Evolutionary conservation across 148 eudicot genomes (phyloP).

Genomic region (Fagopyrum esculentum): DNA sequence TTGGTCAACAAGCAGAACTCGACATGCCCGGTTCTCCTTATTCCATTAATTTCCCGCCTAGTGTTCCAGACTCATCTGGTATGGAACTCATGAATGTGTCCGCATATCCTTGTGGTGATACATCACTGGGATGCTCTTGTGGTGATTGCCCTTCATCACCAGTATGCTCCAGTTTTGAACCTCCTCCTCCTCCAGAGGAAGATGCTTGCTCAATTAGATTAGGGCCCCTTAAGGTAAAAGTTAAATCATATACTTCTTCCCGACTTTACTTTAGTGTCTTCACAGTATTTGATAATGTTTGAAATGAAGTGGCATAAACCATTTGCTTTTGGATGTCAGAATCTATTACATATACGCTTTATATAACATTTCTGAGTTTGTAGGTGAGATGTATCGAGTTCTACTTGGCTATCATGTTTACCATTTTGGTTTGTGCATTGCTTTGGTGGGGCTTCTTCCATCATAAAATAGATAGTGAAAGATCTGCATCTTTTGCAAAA

Average conservation of each 20-base stretch:
- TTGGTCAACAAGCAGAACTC: conserved; percentile 49
- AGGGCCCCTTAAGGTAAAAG: conserved; percentile 44
- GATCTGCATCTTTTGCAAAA: conserved; percentile 28
- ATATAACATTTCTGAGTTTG: conserved; percentile 13
- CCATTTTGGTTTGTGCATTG: conserved; percentile 46
- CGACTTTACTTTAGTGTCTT: neutral
- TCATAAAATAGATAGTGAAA: conserved; percentile 31
- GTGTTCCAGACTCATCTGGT: conserved; percentile 36
- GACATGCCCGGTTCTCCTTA: conserved; percentile 78
- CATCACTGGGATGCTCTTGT: conserved; percentile 72
- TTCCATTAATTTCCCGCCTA: conserved; percentile 48
- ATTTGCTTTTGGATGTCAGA: neutral
- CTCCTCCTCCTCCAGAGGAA: conserved; percentile 47
- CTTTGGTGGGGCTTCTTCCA: conserved; percentile 52
- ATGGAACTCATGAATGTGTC: conserved; percentile 61
- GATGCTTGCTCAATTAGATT: conserved; percentile 46
- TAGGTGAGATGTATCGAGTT: conserved; percentile 60
- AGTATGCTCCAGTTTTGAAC: conserved; percentile 47
- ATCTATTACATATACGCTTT: neutral
- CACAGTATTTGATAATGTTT: neutral
- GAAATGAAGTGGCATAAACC: neutral
- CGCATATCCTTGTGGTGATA: conserved; percentile 60
- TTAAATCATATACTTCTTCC: conserved; percentile 6
- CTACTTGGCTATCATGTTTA: conserved; percentile 41
- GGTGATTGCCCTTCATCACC: conserved; percentile 71